Conservation (phyloP, 1,284 basidiomycete species). For the Tilletia setariae region DNA sequence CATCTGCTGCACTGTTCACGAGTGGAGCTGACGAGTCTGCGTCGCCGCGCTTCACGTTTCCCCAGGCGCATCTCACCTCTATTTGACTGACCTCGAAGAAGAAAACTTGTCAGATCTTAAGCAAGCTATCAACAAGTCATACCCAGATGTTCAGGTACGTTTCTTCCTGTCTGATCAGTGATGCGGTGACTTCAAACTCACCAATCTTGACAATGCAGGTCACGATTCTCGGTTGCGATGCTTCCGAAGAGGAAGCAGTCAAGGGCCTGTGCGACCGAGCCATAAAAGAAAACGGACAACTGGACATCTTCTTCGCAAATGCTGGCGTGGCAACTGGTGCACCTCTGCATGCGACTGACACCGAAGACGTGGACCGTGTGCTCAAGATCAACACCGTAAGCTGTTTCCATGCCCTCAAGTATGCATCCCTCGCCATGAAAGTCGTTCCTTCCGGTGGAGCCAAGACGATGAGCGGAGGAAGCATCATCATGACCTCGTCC, state of each 20-base stretch:
- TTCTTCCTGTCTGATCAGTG: background rate
- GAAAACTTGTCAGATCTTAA: conserved; percentile 72
- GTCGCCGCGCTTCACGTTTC: conserved; percentile 1
- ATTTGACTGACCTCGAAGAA: conserved; percentile 73
- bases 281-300: conserved; percentile 72
- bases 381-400: conserved; percentile 73
- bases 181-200: background rate
- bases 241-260: conserved; percentile 74
- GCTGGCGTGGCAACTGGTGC: conserved; percentile 58
- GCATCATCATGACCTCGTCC: conserved; percentile 88
- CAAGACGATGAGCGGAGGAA: conserved; percentile 66
- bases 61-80: conserved; percentile 75
- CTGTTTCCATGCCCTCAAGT: conserved; percentile 83
- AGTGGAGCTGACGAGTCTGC: background rate
- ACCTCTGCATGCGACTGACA: conserved; percentile 63
- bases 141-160: conserved; percentile 70
- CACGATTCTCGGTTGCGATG: conserved; percentile 65
- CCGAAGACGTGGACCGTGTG: conserved; percentile 69
- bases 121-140: conserved; percentile 65
- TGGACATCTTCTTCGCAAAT: conserved; percentile 93
- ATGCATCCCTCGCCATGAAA: conserved; percentile 77
- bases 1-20: background rate
- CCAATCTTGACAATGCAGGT: conserved; percentile 15
- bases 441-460: conserved; percentile 54
- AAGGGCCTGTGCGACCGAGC: conserved; percentile 68